Percentiles rank a stretch among this genome's conserved stretches.
Conservation (phyloP, 495 filamentous ascomycete genomes). For the Daldinia concentrica region DNA sequence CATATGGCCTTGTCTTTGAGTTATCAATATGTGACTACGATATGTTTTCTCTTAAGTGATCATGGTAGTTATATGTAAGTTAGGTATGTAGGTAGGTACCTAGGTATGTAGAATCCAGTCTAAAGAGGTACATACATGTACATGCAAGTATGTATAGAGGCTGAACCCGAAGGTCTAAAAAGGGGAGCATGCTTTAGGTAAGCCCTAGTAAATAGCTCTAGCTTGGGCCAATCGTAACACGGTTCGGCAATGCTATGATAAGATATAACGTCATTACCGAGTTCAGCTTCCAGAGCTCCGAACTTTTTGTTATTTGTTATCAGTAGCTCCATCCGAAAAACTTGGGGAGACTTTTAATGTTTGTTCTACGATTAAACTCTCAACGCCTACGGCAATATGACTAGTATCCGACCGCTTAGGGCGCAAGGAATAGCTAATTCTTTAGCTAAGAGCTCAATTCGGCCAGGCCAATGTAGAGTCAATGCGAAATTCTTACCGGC, state of each 20-base stretch:
- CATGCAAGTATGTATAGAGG: background rate
- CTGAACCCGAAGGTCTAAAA: conserved; percentile 12
- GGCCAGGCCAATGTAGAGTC: conserved; percentile 12
- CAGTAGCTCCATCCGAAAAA: conserved; percentile 4
- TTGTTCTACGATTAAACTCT: background rate
- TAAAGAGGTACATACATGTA: background rate
- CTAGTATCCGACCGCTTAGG: conserved; percentile 36
- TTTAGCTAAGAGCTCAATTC: conserved; percentile 26
- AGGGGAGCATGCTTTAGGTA: conserved; percentile 31
- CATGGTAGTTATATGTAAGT: background rate
- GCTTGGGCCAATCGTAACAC: conserved; percentile 27
- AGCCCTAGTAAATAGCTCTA: conserved; percentile 10
- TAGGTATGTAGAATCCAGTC: background rate
- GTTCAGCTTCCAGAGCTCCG: conserved; percentile 40
- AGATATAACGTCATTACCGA: conserved; percentile 41
- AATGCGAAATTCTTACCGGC: background rate
- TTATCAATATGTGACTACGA: background rate
- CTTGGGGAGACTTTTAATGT: background rate
- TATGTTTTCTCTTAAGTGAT: background rate
- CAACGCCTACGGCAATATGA: conserved; percentile 24
- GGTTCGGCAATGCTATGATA: conserved; percentile 33
- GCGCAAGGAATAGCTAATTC: conserved; percentile 14
- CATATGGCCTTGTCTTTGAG: conserved; percentile 1
- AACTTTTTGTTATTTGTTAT: conserved; percentile 14
- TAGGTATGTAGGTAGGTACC: too few species aligned